These are phyloP conservation scores for Cymbopogon flexuosus DNA, from an alignment of 202 grass and related monocot genomes.

Conservation along the genomic window DNA sequence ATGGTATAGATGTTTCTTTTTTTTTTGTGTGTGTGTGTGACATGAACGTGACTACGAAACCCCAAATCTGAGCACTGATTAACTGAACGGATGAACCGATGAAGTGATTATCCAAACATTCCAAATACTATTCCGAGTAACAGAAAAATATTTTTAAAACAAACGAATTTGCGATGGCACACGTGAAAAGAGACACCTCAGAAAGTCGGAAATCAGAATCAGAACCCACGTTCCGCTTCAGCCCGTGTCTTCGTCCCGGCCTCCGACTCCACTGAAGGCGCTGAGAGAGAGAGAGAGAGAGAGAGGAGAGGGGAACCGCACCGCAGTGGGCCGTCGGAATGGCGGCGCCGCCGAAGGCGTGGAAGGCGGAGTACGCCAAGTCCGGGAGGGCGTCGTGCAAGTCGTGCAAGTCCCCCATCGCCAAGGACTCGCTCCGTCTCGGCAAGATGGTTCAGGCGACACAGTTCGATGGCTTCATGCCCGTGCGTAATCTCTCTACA, in stretches of 20 bases:
- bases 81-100: background rate
- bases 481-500: conserved; percentile 41
- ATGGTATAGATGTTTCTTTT: too few species aligned
- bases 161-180: too few species aligned
- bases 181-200: background rate
- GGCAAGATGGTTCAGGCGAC: conserved; percentile 90
- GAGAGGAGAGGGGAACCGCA: background rate
- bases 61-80: too few species aligned
- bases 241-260: background rate
- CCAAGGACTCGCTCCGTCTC: conserved; percentile 71
- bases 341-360: conserved; percentile 69
- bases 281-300: background rate
- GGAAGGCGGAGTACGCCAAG: conserved; percentile 94
- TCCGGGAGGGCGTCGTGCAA: conserved; percentile 91
- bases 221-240: background rate
- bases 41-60: too few species aligned
- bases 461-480: conserved; percentile 97
- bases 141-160: too few species aligned
- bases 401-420: conserved; percentile 69
- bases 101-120: too few species aligned
- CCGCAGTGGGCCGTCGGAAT: conserved; percentile 20
- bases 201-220: background rate
- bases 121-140: too few species aligned
- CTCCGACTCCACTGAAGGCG: background rate
- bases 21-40: too few species aligned